Evolutionary conservation across 1,284 basidiomycete genomes (phyloP), one percentile per base, ranked within the genome.

Genomic region (Rhodotorula sp.): DNA sequence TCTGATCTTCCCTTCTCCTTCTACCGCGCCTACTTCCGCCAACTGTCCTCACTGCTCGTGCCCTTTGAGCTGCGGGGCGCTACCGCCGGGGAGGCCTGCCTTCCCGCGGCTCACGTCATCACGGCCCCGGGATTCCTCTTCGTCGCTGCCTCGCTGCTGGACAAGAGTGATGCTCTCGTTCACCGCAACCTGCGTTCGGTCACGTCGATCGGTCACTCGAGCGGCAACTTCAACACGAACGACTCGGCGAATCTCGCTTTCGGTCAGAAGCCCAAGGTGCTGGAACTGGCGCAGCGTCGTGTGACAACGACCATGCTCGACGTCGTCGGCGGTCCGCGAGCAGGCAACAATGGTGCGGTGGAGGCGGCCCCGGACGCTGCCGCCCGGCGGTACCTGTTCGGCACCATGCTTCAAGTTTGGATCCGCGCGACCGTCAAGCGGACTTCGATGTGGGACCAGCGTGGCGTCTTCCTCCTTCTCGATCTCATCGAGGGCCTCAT

Each of bases 1-100:
- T 85, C 84, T 7, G 84, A 85, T 76, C 80, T 85, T 5, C 85
- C 85, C 71, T 84, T 84, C 23, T 82, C 84, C 0, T 85, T 85
- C 80, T 85, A 84, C 78, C 81, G 84, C 66, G 83, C 84, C 0
- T 85, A 85, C 72, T 84, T 85, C 73, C 81, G 82, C 43, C 83
- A 84, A 73, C 80, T 85, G 18, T 83, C 84, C 4, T 67, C 72
- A 7, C 83, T 83, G 73, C 80, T 85, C 46, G 79, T 82, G 18
- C 57, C 82, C 75, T 10, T 80, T 56, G 78, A 81, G 63, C 74
- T 79, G 12, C 51, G 70, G 39, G 46, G 54, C 18, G 62, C 62
- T 12, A 26, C 69, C 46, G 60, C 31, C 52, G 23, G 43, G 18
- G 58, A 60, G 23, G 60, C 51, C 26, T 52, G 58, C 3, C 68